These are phyloP conservation scores for Pseudoneurospora amorphoporcata DNA, from an alignment of 495 filamentous ascomycete species.

Conservation along the genomic window DNA sequence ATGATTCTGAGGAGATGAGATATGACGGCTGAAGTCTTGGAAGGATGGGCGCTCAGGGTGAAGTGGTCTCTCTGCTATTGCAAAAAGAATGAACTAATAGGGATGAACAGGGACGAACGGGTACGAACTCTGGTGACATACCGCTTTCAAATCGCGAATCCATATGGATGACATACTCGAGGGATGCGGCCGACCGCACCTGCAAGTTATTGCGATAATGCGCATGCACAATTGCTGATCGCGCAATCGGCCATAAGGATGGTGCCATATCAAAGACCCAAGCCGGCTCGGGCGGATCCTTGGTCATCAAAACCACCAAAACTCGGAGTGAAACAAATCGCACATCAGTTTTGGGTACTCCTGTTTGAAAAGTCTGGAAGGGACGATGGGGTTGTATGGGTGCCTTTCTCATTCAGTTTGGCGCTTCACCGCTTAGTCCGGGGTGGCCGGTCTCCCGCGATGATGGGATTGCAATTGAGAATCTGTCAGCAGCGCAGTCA, in stretches of 20 bases:
- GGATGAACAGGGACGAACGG: background rate
- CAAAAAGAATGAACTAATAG: background rate
- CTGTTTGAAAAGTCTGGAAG: background rate
- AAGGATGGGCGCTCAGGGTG: background rate
- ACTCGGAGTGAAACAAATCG: background rate
- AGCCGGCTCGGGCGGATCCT: background rate
- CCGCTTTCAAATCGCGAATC: constrained; percentile 16
- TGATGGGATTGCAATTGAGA: background rate
- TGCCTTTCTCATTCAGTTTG: background rate
- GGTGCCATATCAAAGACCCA: constrained; percentile 17
- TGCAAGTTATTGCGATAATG: background rate
- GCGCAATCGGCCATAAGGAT: constrained; percentile 25
- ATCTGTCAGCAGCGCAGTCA: background rate
- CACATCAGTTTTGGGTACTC: background rate
- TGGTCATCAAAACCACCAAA: background rate
- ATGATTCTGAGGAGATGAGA: background rate
- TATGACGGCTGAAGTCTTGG: background rate
- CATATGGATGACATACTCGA: background rate
- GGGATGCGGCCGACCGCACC: background rate
- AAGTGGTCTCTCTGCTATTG: background rate
- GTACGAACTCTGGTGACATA: constrained; percentile 12
- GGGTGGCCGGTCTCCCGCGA: background rate
- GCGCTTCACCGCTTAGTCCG: background rate
- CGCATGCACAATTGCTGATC: constrained; percentile 10
- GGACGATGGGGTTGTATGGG: background rate